Evolutionary conservation across 2,329 filamentous ascomycete species (phyloP), one percentile per base, ranked within the genome.

Genomic region (Colletotrichum sp.): DNA sequence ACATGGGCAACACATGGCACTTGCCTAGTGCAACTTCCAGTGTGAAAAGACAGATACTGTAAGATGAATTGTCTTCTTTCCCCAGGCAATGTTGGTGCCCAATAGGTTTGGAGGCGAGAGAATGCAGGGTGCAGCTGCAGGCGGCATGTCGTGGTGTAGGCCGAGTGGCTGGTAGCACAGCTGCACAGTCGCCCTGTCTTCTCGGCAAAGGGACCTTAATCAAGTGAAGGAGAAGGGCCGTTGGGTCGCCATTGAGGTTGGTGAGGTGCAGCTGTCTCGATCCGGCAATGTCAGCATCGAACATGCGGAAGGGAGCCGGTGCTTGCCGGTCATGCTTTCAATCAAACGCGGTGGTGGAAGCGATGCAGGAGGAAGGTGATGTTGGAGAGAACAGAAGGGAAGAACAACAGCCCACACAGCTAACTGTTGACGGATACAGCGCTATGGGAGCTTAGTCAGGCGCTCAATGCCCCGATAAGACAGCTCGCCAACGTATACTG

Each of bases 151-250:
- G 30, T 70, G 71, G 74, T 76, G 74, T 76, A 71, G 71, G 74
- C 60, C 65, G 74, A 76, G 48, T 75, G 74, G 74, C 71, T 75
- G 60, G 52, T 60, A 71, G 55, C 21, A 30, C 52, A 48, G 65
- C 74, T 55, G 65, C 66, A 4, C 28, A 34, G 55, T 43, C 74
- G 74, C 74, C 74, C 66, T 71, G 67, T 43, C 55, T 67, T 52
- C 39, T 66, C 30, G 36, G 70, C 52, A 68, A 32, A 67, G 52
- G 16, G 21, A n/a, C 6, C 39, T 21, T 34, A 24, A 52, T 63
- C 21, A 14, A 34, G 6, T n/a, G 63, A 32, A 2, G 9, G 63
- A 52, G 24, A 30, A 48, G 24, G 30, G 28, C 59, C 59, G 28
- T 61, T 34, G 59, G 59, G 59, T 32, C 3, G n/a, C 28, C 30